Conservation (phyloP, 2,329 filamentous ascomycete genomes). For the Metarhizium sp. region DNA sequence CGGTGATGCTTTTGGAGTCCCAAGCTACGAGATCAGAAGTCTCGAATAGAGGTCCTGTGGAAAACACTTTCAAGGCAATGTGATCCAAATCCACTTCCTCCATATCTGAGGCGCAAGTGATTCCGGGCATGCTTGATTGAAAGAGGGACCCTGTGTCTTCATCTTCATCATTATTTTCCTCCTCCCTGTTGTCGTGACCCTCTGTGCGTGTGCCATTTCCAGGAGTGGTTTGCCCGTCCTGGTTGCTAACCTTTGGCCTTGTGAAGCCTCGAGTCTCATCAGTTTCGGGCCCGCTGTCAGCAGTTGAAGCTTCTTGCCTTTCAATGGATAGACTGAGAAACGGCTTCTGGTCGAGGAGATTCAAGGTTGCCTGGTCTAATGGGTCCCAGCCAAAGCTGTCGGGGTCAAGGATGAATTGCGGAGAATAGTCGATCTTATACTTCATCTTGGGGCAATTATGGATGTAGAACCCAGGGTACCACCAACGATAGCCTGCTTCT, state of each 20-base stretch:
- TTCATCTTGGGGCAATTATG: slow-evolving; percentile 74
- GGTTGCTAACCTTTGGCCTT: neutral
- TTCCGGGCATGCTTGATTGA: slow-evolving; percentile 55
- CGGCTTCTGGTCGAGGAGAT: slow-evolving; percentile 40
- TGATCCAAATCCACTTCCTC: slow-evolving; percentile 46
- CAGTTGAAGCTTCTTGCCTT: slow-evolving; percentile 10
- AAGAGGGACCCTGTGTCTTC: slow-evolving; percentile 37
- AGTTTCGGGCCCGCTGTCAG: neutral
- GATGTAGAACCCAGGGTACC: slow-evolving; percentile 77
- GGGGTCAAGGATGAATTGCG: slow-evolving; percentile 65
- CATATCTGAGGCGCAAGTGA: slow-evolving; percentile 47
- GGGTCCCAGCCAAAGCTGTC: slow-evolving; percentile 53
- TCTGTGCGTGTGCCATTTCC: neutral
- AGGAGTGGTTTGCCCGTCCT: neutral
- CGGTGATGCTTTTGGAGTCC: slow-evolving; percentile 40
- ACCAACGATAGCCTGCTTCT: slow-evolving; percentile 63
- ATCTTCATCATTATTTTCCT: slow-evolving; percentile 14
- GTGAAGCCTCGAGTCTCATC: neutral
- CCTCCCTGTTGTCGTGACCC: slow-evolving; percentile 1
- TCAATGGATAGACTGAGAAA: slow-evolving; percentile 43
- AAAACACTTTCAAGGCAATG: slow-evolving; percentile 43
- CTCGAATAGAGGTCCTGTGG: slow-evolving; percentile 26
- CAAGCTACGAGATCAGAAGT: slow-evolving; percentile 49
- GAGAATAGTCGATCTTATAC: slow-evolving; percentile 73
- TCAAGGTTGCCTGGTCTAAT: slow-evolving; percentile 42